Base-by-base conservation (phyloP, 495 filamentous ascomycete genomes). In the Penicillium waksmanii region DNA sequence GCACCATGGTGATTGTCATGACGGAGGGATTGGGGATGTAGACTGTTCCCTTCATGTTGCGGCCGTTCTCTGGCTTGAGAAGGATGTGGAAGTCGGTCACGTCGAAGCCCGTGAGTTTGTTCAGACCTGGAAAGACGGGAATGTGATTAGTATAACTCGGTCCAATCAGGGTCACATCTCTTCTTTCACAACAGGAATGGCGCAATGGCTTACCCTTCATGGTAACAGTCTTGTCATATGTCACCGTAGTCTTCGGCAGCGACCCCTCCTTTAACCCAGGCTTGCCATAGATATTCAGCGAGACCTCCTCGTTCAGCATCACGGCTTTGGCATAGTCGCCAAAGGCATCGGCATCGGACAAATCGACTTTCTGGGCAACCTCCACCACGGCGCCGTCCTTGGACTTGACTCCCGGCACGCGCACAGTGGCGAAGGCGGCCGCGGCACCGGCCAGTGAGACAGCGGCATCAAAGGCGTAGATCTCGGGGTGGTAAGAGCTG, bases 1-100 rank as follows among this genome's bases (percentile, higher is more conserved):
- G 62, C 78, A 89, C 87, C 71, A 92, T 79, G 18, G 77, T 69
- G 48, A 93, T 74, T 6, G 83, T 84, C 70, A 91, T 75, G 52
- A 85, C 71, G 3, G 89, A 86, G 5, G 82, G 83, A 67, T 94
- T 94, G 56, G 90, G 89, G 38, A 94, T 89, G 53, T 66, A 75
- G 36, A 84, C 81, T 4, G 74, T 81, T 63, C 84, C 90, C 34
- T 80, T 74, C 77, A 90, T 82, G 73, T 92, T 92, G 51, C 81
- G 77, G 51, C 80, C 78, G 52, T 80, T 73, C 34, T 76, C 66
- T 7, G 66, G 38, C 13, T 63, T 59, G 51, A 77, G 51, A 47
- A 80, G 62, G 53, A 89, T 78, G 43, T 69, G 69, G 62, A 84
- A 75, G 18, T 82, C 69, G 31, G 78, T 73, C 34, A 90, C 77